Percentiles rank a stretch among this genome's conserved stretches.
These are phyloP conservation scores for Aspergillus terreus DNA, from an alignment of 2,329 filamentous ascomycete genomes.

Conservation along the genomic window DNA sequence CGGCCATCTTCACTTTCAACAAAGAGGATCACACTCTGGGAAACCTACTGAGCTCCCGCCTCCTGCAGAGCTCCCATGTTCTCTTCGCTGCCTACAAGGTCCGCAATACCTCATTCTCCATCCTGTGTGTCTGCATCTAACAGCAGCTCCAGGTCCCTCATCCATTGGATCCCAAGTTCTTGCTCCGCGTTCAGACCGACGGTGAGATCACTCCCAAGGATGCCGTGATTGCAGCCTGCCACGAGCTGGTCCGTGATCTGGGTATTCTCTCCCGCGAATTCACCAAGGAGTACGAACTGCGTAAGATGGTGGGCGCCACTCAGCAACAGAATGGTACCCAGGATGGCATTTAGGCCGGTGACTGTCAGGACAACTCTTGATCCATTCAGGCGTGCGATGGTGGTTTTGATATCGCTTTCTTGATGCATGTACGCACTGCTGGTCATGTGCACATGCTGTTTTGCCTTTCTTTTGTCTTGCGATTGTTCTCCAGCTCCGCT, in stretches of 20 bases:
- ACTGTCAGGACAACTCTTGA: background rate
- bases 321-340: conserved; percentile 41
- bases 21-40: conserved; percentile 97
- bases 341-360: conserved; percentile 17
- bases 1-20: conserved; percentile 90
- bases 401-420: background rate
- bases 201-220: conserved; percentile 85
- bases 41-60: conserved; percentile 81
- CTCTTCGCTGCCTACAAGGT: conserved; percentile 90
- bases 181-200: conserved; percentile 86
- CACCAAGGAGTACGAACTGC: conserved; percentile 84
- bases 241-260: conserved; percentile 77
- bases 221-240: conserved; percentile 74
- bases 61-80: conserved; percentile 79
- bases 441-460: background rate
- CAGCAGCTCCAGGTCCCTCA: conserved; percentile 36
- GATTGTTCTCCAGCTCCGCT: background rate
- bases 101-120: conserved; percentile 38
- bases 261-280: conserved; percentile 80
- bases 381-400: background rate
- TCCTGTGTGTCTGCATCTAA: background rate
- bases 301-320: conserved; percentile 73
- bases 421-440: background rate
- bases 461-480: background rate
- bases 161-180: conserved; percentile 51